Evolutionary conservation across 2,329 filamentous ascomycete genomes (phyloP), one percentile per base, ranked within the genome.

Genomic region (Chaetomiaceae sp.): DNA sequence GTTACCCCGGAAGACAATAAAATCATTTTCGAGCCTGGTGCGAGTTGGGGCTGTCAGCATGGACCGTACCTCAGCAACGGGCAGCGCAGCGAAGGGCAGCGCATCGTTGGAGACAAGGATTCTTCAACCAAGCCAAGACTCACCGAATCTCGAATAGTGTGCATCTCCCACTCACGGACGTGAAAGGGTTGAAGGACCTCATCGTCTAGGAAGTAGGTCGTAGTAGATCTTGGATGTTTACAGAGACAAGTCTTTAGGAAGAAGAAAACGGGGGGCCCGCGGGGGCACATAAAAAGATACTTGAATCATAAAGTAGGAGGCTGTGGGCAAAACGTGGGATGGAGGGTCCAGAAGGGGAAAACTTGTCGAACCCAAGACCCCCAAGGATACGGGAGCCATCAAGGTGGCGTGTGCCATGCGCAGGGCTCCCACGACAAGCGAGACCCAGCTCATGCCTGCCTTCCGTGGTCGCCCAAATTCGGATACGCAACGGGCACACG

Each of bases 1-100:
- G 59, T 73, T 78, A 54, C 88, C 88, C 47, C 87, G 83, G 56
- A 93, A 85, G 25, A 92, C 83, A 53, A 92, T 81, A 51, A 91
- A 87, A 62, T 89, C 84, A 62, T 86, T 85, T 46, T 91, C 86
- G 54, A 91, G 78, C 46, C 87, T 90, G 41, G 23, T 16, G 19
- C 9, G 20, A 16, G 46, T 54, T 42, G 56, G 44, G 16, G 30
- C 25, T 20, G 34, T 53, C 35, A 54, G 44, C 21, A 41, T 12
- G 25, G 25, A 27, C 6, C 25, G 25, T 27, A 6, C 6, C 6
- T 27, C 25, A 27, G 25, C 25, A 27, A 27, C 25, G 5, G 25
- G 6, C 25, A 27, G 6, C 25, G 12, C 25, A 19, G 37, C n/a
- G 16, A 25, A 9, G 20, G 19, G 16, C 33, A 27, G 20, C 43